Percentiles rank a stretch among this genome's conserved stretches.
Conservation (phyloP, 805 yeast genomes). For the Torulaspora microellipsoides region DNA sequence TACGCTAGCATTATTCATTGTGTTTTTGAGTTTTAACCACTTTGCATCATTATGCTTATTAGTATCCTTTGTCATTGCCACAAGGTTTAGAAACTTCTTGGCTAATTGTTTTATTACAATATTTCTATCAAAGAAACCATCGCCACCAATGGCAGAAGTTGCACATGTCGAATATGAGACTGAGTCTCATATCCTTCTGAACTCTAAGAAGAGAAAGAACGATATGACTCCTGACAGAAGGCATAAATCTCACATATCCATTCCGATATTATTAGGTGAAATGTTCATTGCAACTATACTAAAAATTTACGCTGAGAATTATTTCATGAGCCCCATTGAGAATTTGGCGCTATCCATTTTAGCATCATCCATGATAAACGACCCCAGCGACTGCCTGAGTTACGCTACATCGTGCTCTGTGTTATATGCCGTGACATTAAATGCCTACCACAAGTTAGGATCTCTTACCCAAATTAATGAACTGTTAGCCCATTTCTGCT, state of each 20-base stretch:
- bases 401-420: slow-evolving; percentile 31
- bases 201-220: neutral
- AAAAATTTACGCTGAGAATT: slow-evolving; percentile 19
- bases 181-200: neutral
- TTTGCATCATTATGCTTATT: slow-evolving; percentile 25
- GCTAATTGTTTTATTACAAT: slow-evolving; percentile 27
- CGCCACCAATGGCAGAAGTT: slow-evolving; percentile 20
- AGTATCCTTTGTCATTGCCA: slow-evolving; percentile 25
- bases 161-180: slow-evolving; percentile 10
- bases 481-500: neutral
- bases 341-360: slow-evolving; percentile 28
- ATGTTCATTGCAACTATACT: slow-evolving; percentile 20
- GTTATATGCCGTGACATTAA: slow-evolving; percentile 23
- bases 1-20: slow-evolving; percentile 30
- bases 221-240: neutral
- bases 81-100: slow-evolving; percentile 26
- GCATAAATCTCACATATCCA: slow-evolving; percentile 1
- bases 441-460: slow-evolving; percentile 13
- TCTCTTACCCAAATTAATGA: slow-evolving; percentile 4
- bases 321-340: slow-evolving; percentile 25
- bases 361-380: slow-evolving; percentile 34
- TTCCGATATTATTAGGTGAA: slow-evolving; percentile 13
- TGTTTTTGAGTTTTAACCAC: slow-evolving; percentile 33
- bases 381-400: slow-evolving; percentile 27
- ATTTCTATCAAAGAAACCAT: slow-evolving; percentile 28